Percentiles rank a stretch among this genome's conserved stretches.
phyloP scores from a whole-genome alignment of 83 land plant genomes.

The Thuja plicata region DNA sequence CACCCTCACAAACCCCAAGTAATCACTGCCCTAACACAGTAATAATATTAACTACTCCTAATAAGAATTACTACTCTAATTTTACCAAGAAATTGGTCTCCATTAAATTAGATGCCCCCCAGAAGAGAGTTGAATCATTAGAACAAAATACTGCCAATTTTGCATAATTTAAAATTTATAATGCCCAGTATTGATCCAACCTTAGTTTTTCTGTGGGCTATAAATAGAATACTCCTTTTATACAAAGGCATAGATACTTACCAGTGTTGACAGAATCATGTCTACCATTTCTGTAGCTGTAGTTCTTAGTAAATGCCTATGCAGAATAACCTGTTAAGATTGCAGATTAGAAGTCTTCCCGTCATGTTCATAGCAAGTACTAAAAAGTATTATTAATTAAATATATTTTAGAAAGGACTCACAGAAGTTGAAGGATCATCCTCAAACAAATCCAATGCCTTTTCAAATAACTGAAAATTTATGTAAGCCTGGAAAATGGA shows the following conservation, averaged over 20 bases:
- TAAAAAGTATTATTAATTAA: neutral
- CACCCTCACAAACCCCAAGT: neutral
- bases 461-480: conserved; percentile 70
- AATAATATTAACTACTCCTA: neutral
- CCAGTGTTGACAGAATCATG: conserved; percentile 49
- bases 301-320: conserved; percentile 70
- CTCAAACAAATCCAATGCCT: conserved; percentile 79
- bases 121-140: neutral
- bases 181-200: neutral
- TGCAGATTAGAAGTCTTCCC: neutral
- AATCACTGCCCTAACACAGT: neutral
- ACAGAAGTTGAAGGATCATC: conserved; percentile 71
- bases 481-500: conserved; percentile 43
- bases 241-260: conserved; percentile 17
- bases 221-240: neutral
- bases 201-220: neutral
- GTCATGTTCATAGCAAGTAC: neutral
- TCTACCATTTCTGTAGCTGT: conserved; percentile 60
- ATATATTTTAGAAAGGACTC: conserved; percentile 17
- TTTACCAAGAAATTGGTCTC: neutral
- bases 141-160: neutral
- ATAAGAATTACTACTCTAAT: neutral
- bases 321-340: conserved; percentile 52
- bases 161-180: neutral
- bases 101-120: neutral